These are phyloP conservation scores for Ogataea haglerorum DNA, from an alignment of 805 yeast species.

Conservation along the genomic window DNA sequence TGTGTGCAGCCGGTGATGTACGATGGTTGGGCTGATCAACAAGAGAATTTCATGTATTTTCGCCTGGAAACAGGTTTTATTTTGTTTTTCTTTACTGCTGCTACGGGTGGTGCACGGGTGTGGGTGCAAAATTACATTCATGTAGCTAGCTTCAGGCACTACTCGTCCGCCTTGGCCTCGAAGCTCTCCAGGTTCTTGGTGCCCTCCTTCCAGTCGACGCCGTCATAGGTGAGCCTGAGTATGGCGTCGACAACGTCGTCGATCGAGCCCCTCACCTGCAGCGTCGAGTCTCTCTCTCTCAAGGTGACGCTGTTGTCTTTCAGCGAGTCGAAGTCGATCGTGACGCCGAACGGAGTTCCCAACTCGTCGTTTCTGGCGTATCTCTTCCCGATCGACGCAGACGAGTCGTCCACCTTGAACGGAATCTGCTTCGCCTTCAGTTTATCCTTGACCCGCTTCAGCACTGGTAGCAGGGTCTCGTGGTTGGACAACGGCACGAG, in stretches of 20 bases:
- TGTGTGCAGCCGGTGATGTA: background rate
- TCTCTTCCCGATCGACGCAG: slow-evolving; percentile 97
- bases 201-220: slow-evolving; percentile 81
- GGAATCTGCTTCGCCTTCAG: slow-evolving; percentile 83
- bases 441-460: slow-evolving; percentile 61
- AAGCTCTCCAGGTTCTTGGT: slow-evolving; percentile 69
- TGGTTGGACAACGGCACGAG: slow-evolving; percentile 91
- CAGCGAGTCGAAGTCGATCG: slow-evolving; percentile 91
- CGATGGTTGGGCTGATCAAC: background rate
- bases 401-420: slow-evolving; percentile 94
- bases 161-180: slow-evolving; percentile 58
- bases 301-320: slow-evolving; percentile 86
- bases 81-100: slow-evolving; percentile 6
- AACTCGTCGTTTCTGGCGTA: slow-evolving; percentile 97
- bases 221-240: slow-evolving; percentile 68
- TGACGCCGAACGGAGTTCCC: slow-evolving; percentile 98
- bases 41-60: slow-evolving; percentile 3
- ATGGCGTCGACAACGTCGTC: slow-evolving; percentile 70
- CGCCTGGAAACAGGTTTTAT: slow-evolving; percentile 7
- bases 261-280: slow-evolving; percentile 90
- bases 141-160: background rate
- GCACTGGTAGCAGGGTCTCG: slow-evolving; percentile 72
- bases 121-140: background rate
- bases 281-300: slow-evolving; percentile 96
- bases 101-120: slow-evolving; percentile 6